A percentile compares a stretch with the other conserved stretches of the same genome.
Evolutionary conservation across 1,284 basidiomycete genomes (phyloP).

Genomic region (Wallemia mellicola): DNA sequence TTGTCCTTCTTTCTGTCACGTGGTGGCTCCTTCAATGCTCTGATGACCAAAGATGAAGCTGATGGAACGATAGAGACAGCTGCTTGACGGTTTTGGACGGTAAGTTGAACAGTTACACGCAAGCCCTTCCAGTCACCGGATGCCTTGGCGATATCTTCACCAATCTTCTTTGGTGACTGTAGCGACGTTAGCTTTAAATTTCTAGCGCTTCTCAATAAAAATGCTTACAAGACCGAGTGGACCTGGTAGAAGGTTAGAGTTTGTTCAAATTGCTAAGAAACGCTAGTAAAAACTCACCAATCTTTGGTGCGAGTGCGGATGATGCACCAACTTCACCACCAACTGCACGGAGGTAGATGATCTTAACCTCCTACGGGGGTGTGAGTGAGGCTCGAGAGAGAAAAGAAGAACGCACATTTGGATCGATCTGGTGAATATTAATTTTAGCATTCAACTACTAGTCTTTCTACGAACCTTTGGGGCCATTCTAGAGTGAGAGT

Average conservation of each 20-base stretch:
- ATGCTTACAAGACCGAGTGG: conserved; percentile 82
- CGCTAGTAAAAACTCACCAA: conserved; percentile 25
- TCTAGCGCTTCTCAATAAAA: not conserved
- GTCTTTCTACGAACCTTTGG: not conserved
- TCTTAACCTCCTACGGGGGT: conserved; percentile 13
- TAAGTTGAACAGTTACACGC: conserved; percentile 92
- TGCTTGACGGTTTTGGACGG: conserved; percentile 99
- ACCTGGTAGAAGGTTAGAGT: conserved; percentile 8
- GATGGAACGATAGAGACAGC: conserved; percentile 89
- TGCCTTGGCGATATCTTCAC: conserved; percentile 99
- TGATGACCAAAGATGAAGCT: conserved; percentile 91
- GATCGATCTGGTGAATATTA: not conserved
- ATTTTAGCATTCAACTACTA: no score
- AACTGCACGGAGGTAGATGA: conserved; percentile 96
- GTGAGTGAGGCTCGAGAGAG: no score
- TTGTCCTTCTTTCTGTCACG: conserved; percentile 99
- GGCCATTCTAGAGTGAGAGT: not conserved
- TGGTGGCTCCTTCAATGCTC: conserved; percentile 93
- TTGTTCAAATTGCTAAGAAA: not conserved
- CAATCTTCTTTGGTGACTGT: conserved; percentile 98
- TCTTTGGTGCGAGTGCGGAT: conserved; percentile 94
- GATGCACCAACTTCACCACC: conserved; percentile 99
- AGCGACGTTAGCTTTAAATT: not conserved
- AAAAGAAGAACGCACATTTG: not conserved
- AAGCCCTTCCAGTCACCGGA: conserved; percentile 98